Evolutionary conservation across 2,329 filamentous ascomycete species (phyloP).

Genomic region (Emmonsia crescens): DNA sequence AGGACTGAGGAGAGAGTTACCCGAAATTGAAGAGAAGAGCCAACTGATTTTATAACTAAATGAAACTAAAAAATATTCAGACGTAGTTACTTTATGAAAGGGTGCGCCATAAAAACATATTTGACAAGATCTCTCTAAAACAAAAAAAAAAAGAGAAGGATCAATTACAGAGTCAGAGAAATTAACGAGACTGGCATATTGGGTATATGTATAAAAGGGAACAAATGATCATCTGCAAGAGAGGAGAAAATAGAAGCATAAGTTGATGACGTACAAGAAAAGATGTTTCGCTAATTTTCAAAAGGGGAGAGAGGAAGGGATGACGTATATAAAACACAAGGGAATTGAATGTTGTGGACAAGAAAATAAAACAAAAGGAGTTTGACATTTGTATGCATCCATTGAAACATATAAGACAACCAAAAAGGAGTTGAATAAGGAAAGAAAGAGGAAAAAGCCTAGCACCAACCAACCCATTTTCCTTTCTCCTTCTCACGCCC

Average conservation of each 20-base stretch:
- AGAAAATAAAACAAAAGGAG: not conserved
- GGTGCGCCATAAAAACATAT: not conserved
- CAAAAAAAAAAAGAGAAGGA: no score
- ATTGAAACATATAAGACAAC: not conserved
- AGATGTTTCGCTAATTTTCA: slow-evolving; percentile 7
- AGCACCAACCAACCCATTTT: not conserved
- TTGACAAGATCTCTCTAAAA: not conserved
- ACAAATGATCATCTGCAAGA: not conserved
- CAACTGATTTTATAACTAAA: not conserved
- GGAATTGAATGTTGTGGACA: not conserved
- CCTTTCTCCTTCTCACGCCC: slow-evolving; percentile 20
- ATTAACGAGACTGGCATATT: not conserved
- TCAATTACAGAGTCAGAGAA: not conserved
- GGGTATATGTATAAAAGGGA: not conserved
- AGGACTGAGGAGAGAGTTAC: not conserved
- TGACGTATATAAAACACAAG: not conserved
- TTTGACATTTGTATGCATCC: not conserved
- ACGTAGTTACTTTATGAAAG: not conserved
- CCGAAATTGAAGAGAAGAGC: not conserved
- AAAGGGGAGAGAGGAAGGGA: slow-evolving; percentile 19
- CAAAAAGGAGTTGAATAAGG: not conserved
- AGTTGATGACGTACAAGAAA: not conserved
- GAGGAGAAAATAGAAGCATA: not conserved
- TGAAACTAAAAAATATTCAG: not conserved
- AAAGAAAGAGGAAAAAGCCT: not conserved